These are phyloP conservation scores for Glaciozyma martinii DNA, from an alignment of 768 basidiomycete species.

Conservation along the genomic window DNA sequence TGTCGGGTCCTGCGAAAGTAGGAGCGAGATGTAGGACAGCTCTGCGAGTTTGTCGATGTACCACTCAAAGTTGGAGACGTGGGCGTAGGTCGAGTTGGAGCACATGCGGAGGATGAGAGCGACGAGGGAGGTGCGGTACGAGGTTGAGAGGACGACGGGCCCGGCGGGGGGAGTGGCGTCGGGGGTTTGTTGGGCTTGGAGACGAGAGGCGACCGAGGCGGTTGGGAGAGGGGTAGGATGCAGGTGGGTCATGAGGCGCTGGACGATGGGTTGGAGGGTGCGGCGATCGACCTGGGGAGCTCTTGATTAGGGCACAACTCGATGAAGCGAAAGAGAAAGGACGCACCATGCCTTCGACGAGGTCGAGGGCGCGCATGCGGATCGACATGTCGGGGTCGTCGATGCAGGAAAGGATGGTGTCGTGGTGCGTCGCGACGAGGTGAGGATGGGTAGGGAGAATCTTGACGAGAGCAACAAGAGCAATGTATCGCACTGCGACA, in stretches of 20 bases:
- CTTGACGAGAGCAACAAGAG: constrained; percentile 86
- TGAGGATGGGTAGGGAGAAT: constrained; percentile 70
- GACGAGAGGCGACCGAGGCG: constrained; percentile 38
- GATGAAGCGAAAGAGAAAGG: background rate
- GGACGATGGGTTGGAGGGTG: constrained; percentile 81
- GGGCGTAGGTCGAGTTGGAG: constrained; percentile 70
- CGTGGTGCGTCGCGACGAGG: constrained; percentile 82
- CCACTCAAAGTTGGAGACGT: constrained; percentile 93
- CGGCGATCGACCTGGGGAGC: constrained; percentile 59
- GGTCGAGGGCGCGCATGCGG: constrained; percentile 86
- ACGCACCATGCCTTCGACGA: constrained; percentile 83
- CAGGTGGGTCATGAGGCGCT: constrained; percentile 80
- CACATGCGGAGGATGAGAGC: constrained; percentile 74
- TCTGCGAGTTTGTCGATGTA: constrained; percentile 90
- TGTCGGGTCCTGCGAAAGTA: constrained; percentile 14
- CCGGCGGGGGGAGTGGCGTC: constrained; percentile 22
- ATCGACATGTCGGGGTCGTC: constrained; percentile 93
- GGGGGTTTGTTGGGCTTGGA: constrained; percentile 14
- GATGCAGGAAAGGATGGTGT: constrained; percentile 77
- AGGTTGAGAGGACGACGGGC: constrained; percentile 55
- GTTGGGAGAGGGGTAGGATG: constrained; percentile 36
- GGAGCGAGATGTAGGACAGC: constrained; percentile 67
- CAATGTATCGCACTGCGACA: constrained; percentile 86
- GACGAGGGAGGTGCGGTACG: constrained; percentile 75
- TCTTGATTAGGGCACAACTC: background rate